A percentile compares a stretch with the other conserved stretches of the same genome.
Evolutionary conservation across 108 stramenopile species (phyloP).

Genomic region (Skeletonema costatum): DNA sequence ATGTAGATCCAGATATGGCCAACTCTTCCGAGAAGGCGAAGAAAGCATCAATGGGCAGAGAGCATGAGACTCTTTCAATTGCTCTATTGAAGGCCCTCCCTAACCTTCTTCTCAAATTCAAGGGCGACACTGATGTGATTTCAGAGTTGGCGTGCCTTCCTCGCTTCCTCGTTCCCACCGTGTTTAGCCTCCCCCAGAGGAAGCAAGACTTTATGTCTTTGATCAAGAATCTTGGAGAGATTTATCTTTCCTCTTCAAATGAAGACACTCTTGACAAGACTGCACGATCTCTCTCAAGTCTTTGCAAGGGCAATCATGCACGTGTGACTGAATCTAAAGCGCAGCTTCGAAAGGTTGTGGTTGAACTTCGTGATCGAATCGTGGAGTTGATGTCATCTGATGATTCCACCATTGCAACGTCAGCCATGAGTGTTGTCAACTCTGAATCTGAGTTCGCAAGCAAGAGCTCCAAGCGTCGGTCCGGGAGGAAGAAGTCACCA

Average conservation of each 20-base stretch:
- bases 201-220: slow-evolving; percentile 72
- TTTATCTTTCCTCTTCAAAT: slow-evolving; percentile 71
- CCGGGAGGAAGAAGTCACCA: slow-evolving; percentile 27
- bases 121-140: slow-evolving; percentile 67
- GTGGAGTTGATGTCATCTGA: slow-evolving; percentile 52
- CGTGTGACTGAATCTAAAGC: slow-evolving; percentile 64
- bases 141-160: slow-evolving; percentile 72
- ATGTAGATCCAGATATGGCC: slow-evolving; percentile 28
- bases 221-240: slow-evolving; percentile 62
- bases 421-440: slow-evolving; percentile 23
- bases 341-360: slow-evolving; percentile 58
- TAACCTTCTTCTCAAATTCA: slow-evolving; percentile 72
- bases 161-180: slow-evolving; percentile 63
- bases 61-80: slow-evolving; percentile 65
- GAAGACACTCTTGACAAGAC: slow-evolving; percentile 62
- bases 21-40: slow-evolving; percentile 20
- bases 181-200: slow-evolving; percentile 70
- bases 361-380: slow-evolving; percentile 60
- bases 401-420: slow-evolving; percentile 30
- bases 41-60: slow-evolving; percentile 13
- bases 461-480: slow-evolving; percentile 27
- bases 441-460: slow-evolving; percentile 28
- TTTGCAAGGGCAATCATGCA: slow-evolving; percentile 69
- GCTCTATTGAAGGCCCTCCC: slow-evolving; percentile 74
- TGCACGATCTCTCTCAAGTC: slow-evolving; percentile 52